Evolutionary conservation across 331 rosid species (phyloP).

Genomic region (Rosa hybrid): DNA sequence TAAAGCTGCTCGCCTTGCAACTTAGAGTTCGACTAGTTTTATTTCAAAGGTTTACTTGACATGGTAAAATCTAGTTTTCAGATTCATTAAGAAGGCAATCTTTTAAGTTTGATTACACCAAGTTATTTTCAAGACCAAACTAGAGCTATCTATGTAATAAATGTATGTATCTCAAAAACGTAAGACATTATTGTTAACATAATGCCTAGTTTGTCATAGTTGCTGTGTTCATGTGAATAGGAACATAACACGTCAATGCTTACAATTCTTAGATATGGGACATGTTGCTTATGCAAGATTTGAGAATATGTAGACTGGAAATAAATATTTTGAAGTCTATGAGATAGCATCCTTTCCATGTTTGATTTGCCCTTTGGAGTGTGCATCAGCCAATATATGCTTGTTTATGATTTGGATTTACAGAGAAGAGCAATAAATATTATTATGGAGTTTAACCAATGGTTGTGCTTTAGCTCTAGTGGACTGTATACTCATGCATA

Average conservation of each 20-base stretch:
- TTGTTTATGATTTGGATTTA: background rate
- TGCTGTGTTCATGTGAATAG: background rate
- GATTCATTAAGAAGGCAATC: background rate
- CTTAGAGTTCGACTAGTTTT: background rate
- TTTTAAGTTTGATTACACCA: background rate
- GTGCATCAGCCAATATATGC: background rate
- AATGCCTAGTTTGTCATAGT: background rate
- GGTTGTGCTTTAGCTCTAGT: background rate
- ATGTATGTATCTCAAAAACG: no score
- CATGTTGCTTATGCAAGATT: background rate
- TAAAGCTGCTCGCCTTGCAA: background rate
- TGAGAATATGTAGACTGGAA: background rate
- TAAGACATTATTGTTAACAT: background rate
- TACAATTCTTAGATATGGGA: background rate
- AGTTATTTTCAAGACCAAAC: background rate
- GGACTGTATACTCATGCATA: background rate
- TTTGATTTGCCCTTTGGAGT: background rate
- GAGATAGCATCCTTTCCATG: background rate
- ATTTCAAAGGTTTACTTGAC: background rate
- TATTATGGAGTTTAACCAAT: background rate
- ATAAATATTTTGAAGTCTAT: background rate
- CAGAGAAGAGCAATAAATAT: background rate
- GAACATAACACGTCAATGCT: background rate
- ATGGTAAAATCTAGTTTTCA: background rate
- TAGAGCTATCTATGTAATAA: no score